Conservation (phyloP, 805 yeast species). For the Saccharomycopsis sp. region DNA sequence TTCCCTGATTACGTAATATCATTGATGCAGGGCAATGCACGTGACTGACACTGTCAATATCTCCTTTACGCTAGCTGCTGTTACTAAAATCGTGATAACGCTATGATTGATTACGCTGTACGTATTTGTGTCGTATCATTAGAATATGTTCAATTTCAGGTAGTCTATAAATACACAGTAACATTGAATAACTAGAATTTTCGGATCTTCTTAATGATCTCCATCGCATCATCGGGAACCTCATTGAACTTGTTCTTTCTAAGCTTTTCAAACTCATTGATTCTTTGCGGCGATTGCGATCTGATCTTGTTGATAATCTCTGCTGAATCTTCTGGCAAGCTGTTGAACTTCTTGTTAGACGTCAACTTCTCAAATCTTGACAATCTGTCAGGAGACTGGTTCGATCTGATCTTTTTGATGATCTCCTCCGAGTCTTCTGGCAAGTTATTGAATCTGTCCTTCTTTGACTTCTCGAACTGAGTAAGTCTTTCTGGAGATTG, state of each 20-base stretch:
- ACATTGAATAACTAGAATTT: background rate
- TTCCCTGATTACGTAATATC: too few relatives aligned
- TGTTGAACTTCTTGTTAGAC: background rate
- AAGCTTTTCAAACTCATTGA: background rate
- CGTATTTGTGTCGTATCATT: too few relatives aligned
- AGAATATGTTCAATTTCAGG: background rate
- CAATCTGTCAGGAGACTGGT: background rate
- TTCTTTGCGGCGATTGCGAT: slow-evolving; percentile 1
- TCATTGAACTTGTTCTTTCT: slow-evolving; percentile 3
- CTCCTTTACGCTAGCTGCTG: too few relatives aligned
- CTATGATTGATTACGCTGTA: too few relatives aligned
- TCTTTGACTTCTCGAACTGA: slow-evolving; percentile 9
- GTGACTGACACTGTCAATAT: too few relatives aligned
- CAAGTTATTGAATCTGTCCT: slow-evolving; percentile 1
- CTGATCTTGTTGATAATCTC: background rate
- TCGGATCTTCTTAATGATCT: slow-evolving; percentile 19
- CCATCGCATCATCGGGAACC: slow-evolving; percentile 19
- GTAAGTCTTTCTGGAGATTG: slow-evolving; percentile 15
- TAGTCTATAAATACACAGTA: background rate
- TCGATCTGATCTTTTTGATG: slow-evolving; percentile 13
- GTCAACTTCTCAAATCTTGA: background rate
- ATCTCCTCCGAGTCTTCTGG: slow-evolving; percentile 20
- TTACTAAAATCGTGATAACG: too few relatives aligned
- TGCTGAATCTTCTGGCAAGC: background rate
- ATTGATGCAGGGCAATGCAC: too few relatives aligned